Evolutionary conservation across 306 rosid genomes (phyloP).

Genomic region (Glycine soja): DNA sequence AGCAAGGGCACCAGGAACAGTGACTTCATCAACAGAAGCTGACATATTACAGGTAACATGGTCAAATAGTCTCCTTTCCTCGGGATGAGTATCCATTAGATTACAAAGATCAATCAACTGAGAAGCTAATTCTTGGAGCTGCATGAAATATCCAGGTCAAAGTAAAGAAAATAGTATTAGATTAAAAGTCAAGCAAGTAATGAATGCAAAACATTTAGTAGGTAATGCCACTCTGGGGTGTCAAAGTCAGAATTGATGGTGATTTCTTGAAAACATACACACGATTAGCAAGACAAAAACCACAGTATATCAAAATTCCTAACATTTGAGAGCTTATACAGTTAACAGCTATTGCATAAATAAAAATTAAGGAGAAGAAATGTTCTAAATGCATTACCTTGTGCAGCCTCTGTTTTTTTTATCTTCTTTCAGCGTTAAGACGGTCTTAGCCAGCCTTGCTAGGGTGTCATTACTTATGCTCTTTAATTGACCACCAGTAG

Average conservation of each 20-base stretch:
- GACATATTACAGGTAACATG: slow-evolving; percentile 97
- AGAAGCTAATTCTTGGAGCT: slow-evolving; percentile 97
- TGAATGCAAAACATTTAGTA: not conserved
- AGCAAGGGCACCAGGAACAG: slow-evolving; percentile 96
- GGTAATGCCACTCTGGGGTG: slow-evolving; percentile 21
- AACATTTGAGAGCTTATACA: slow-evolving; percentile 12
- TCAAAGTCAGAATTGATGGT: slow-evolving; percentile 1
- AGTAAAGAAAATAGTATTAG: not conserved
- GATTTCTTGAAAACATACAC: slow-evolving; percentile 23
- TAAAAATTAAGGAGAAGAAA: slow-evolving; percentile 8
- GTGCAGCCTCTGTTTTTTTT: slow-evolving; percentile 81
- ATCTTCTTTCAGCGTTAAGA: slow-evolving; percentile 72
- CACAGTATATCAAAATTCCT: slow-evolving; percentile 13
- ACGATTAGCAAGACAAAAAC: slow-evolving; percentile 21
- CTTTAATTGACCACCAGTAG: slow-evolving; percentile 90
- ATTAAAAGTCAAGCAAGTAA: slow-evolving; percentile 26
- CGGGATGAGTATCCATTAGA: slow-evolving; percentile 94
- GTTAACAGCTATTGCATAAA: slow-evolving; percentile 2
- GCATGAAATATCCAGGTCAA: slow-evolving; percentile 41
- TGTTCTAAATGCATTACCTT: slow-evolving; percentile 56
- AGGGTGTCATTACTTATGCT: slow-evolving; percentile 95
- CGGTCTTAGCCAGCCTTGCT: slow-evolving; percentile 86
- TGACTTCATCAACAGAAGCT: slow-evolving; percentile 97
- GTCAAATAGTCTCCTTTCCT: slow-evolving; percentile 88
- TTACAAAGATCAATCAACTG: slow-evolving; percentile 95